Evolutionary conservation across 495 filamentous ascomycete genomes (phyloP), one percentile per base, ranked within the genome.

Genomic region (Physcia stellaris): DNA sequence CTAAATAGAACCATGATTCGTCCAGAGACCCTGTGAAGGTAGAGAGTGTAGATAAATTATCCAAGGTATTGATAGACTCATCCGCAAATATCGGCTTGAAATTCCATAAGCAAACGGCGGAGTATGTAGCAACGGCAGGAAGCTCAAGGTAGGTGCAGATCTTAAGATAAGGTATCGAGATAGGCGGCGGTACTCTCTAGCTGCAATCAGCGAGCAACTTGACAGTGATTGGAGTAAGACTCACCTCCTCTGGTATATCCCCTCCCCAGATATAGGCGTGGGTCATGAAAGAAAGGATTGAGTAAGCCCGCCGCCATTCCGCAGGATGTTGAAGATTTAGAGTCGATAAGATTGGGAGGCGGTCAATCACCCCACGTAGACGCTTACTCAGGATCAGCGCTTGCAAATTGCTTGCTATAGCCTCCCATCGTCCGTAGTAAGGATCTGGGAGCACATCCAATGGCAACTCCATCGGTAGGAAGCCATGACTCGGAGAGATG

Each of bases 241-340:
- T 20, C 62, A 83, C 80, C 57, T 85, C 79, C 57, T 67, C 70
- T 31, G 92, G 88, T 47, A 63, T 71, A 45, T 87, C 75, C 55
- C 86, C 86, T 50, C 85, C 81, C 90, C 90, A 99, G 50, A 95
- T 83, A 61, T 94, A 96, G 41, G 77, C 80, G 61, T 96, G 88
- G 19, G 86, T 65, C 48, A 95, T 80, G 55, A 94, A 94, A 15
- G 73, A 80, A 39, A 96, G 70, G 26, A 94, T 65, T 36, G 79
- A 75, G 60, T 94, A 95, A 36, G 87, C 88, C 50, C 88, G 70
- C 51, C 84, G 73, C 88, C 87, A 94, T 68, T 99, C 86, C 43
- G 77, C 67, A 54, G 87, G 83, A 41, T 76, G 70, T 53, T 75
- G 70, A 49, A 99, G 70, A 57, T 80, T 71, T 45, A 73, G 67